phyloP scores from a whole-genome alignment of 257 asterid genomes.

The Solanum habrochaites region DNA sequence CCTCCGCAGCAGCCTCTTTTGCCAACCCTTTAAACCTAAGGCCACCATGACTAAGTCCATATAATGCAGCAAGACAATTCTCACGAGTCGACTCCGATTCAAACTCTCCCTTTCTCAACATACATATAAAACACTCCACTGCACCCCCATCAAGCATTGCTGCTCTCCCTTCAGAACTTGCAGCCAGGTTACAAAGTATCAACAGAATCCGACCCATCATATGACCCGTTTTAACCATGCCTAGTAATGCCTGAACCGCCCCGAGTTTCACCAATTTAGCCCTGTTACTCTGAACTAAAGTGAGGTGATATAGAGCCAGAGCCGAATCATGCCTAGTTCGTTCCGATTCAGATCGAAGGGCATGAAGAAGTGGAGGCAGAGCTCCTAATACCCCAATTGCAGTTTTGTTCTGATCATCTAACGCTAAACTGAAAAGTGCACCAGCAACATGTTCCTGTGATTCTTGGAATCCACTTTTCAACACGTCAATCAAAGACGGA shows the following conservation, averaged over 20 bases:
- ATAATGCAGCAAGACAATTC: constrained; percentile 53
- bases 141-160: constrained; percentile 65
- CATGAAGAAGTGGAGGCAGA: constrained; percentile 65
- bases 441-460: constrained; percentile 96
- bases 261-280: constrained; percentile 77
- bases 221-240: constrained; percentile 59
- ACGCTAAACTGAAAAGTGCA: constrained; percentile 77
- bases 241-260: constrained; percentile 40
- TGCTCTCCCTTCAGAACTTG: constrained; percentile 66
- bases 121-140: constrained; percentile 45
- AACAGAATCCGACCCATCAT: constrained; percentile 55
- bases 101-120: constrained; percentile 34
- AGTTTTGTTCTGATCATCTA: constrained; percentile 74
- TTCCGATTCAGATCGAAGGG: constrained; percentile 68
- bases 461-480: constrained; percentile 50
- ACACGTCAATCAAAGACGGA: constrained; percentile 62
- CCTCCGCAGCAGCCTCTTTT: constrained; percentile 82
- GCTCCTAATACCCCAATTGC: constrained; percentile 96
- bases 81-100: constrained; percentile 39
- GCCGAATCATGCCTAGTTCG: constrained; percentile 82
- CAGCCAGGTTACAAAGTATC: constrained; percentile 57
- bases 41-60: constrained; percentile 86
- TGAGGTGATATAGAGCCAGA: constrained; percentile 73
- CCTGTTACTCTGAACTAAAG: constrained; percentile 71
- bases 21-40: constrained; percentile 84